These are phyloP conservation scores for Glarea lozoyensis DNA, from an alignment of 495 filamentous ascomycete species.

Conservation along the genomic window DNA sequence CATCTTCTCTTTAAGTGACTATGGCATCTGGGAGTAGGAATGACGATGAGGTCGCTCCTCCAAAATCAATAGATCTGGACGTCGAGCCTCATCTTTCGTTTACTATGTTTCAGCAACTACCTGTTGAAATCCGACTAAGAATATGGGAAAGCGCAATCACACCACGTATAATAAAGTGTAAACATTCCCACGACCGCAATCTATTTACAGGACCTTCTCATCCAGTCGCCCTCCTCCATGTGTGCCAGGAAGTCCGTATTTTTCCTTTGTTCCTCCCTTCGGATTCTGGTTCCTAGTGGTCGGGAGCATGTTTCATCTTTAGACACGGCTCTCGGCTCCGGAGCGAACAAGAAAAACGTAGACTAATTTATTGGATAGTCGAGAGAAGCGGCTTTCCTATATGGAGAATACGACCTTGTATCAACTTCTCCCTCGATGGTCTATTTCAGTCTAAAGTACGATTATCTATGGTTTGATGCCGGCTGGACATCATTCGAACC, in stretches of 20 bases:
- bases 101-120: slow-evolving; percentile 3
- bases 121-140: slow-evolving; percentile 9
- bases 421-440: not conserved
- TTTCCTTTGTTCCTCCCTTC: too few species aligned
- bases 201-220: slow-evolving; percentile 5
- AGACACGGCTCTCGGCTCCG: too few species aligned
- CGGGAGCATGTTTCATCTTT: too few species aligned
- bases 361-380: too few species aligned
- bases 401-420: slow-evolving; percentile 10
- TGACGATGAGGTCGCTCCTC: too few species aligned
- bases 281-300: too few species aligned
- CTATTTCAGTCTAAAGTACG: slow-evolving; percentile 14
- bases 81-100: too few species aligned
- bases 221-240: slow-evolving; percentile 3
- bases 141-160: slow-evolving; percentile 14
- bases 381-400: slow-evolving; percentile 9
- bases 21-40: too few species aligned
- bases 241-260: slow-evolving; percentile 11
- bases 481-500: slow-evolving; percentile 4
- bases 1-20: too few species aligned
- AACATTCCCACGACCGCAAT: slow-evolving; percentile 4
- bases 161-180: slow-evolving; percentile 15
- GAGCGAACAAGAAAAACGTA: too few species aligned
- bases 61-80: too few species aligned
- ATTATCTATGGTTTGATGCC: slow-evolving; percentile 16